Conservation (phyloP, 2,329 filamentous ascomycete species). For the Neofusicoccum umdonicola region DNA sequence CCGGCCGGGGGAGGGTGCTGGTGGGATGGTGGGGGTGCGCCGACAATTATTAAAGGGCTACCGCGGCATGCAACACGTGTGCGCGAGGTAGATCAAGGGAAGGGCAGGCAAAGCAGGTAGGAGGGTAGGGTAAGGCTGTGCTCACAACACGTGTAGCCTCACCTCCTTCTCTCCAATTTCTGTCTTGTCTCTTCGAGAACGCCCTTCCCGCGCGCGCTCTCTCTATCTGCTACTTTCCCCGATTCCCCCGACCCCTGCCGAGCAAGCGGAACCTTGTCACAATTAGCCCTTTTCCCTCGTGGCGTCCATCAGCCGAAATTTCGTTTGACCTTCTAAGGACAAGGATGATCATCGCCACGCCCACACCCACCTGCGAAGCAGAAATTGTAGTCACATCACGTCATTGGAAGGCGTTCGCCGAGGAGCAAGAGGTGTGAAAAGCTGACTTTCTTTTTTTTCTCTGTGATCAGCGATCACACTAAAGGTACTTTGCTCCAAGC, state of each 20-base stretch:
- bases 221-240: constrained; percentile 7
- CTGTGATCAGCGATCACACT: neutral
- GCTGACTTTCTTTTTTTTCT: neutral
- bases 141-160: neutral
- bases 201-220: neutral
- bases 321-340: neutral
- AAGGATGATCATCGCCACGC: neutral
- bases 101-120: no score
- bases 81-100: constrained; percentile 5
- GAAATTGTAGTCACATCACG: constrained; percentile 1
- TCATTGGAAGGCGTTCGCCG: neutral
- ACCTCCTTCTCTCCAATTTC: neutral
- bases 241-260: neutral
- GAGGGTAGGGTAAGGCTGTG: neutral
- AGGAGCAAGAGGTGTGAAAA: neutral
- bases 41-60: constrained; percentile 1
- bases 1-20: neutral
- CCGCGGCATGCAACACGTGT: constrained; percentile 9
- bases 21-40: neutral
- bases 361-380: neutral
- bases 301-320: neutral
- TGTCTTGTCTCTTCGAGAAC: no score
- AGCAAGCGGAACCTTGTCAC: neutral
- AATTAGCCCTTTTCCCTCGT: neutral
- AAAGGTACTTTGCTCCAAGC: neutral